phyloP scores from a whole-genome alignment of 345 rosid genomes.

The Salix suchowensis region DNA sequence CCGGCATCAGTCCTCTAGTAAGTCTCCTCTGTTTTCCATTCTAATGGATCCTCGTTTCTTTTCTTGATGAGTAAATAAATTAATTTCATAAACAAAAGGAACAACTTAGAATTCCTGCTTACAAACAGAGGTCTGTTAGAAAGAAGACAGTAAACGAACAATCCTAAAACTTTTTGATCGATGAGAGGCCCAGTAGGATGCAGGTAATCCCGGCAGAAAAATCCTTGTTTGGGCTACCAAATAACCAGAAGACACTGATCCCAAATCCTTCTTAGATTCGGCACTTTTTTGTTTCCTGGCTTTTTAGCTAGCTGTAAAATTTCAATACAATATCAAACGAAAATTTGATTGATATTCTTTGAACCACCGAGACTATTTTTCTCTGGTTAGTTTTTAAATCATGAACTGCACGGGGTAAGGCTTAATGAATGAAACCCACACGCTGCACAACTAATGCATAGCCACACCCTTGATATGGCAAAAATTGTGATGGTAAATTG shows the following conservation, averaged over 20 bases:
- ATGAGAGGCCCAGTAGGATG: too few relatives aligned
- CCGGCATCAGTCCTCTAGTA: slow-evolving; percentile 18
- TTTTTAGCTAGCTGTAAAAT: background rate
- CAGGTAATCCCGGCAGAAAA: too few relatives aligned
- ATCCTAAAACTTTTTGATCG: too few relatives aligned
- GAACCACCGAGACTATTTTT: background rate
- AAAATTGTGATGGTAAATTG: too few relatives aligned
- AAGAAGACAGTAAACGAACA: too few relatives aligned
- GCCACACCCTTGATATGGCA: too few relatives aligned
- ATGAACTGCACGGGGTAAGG: background rate
- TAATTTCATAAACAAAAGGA: background rate
- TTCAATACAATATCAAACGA: background rate
- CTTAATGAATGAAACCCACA: background rate
- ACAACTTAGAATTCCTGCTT: background rate
- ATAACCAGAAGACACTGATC: too few relatives aligned
- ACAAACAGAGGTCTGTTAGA: background rate
- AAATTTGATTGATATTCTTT: background rate
- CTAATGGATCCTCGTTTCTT: background rate
- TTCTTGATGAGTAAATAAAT: background rate
- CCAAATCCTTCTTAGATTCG: too few relatives aligned
- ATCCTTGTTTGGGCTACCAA: too few relatives aligned
- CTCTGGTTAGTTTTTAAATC: background rate
- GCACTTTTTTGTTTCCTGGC: background rate
- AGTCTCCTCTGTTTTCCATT: background rate
- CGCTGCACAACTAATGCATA: too few relatives aligned